Conservation (phyloP, 495 filamentous ascomycete genomes). For the Daldinia concentrica region DNA sequence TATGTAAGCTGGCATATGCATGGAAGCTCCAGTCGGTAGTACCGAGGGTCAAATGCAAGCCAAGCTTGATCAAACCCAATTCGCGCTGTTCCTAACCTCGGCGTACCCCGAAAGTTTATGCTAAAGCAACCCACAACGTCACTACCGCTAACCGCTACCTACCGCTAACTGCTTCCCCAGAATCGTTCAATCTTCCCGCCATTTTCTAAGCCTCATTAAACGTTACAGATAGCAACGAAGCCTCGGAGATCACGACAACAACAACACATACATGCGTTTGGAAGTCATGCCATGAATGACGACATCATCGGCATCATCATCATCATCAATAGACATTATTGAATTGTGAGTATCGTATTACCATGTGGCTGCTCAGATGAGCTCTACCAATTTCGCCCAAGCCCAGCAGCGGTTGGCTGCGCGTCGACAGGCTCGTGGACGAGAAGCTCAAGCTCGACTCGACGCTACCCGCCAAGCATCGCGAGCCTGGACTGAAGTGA, state of each 20-base stretch:
- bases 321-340: not conserved
- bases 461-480: slow-evolving; percentile 67
- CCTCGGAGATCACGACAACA: not conserved
- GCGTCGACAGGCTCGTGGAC: slow-evolving; percentile 76
- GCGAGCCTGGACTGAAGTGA: slow-evolving; percentile 63
- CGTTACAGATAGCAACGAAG: slow-evolving; percentile 21
- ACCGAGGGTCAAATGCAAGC: slow-evolving; percentile 32
- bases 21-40: slow-evolving; percentile 14
- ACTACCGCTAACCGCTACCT: too few species aligned
- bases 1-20: slow-evolving; percentile 11
- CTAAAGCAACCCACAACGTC: slow-evolving; percentile 33
- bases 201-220: slow-evolving; percentile 42
- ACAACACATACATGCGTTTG: slow-evolving; percentile 5
- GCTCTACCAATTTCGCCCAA: slow-evolving; percentile 79
- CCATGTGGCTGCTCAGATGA: slow-evolving; percentile 61
- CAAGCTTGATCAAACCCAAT: slow-evolving; percentile 15
- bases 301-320: slow-evolving; percentile 15
- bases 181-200: slow-evolving; percentile 9
- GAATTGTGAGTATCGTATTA: slow-evolving; percentile 17
- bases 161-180: slow-evolving; percentile 10
- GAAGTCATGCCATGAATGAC: slow-evolving; percentile 24
- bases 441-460: slow-evolving; percentile 64
- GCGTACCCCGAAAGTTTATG: slow-evolving; percentile 36
- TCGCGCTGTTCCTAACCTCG: slow-evolving; percentile 33
- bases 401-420: slow-evolving; percentile 85